phyloP scores from a whole-genome alignment of 2,329 filamentous ascomycete genomes.

The Cercospora sesami region DNA sequence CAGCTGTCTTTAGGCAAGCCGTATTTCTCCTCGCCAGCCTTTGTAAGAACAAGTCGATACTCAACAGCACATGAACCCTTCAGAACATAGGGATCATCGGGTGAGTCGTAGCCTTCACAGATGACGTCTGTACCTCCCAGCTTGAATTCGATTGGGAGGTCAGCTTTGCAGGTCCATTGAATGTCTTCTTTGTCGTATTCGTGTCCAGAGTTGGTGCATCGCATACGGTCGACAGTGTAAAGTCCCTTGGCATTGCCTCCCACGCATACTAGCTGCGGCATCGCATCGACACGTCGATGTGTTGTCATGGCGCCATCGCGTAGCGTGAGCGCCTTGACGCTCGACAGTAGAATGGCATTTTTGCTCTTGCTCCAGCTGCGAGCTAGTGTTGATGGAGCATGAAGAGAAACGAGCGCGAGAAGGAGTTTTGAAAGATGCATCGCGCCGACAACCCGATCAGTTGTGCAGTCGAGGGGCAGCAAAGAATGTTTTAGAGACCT shows the following conservation, averaged over 20 bases:
- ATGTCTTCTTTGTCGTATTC: conserved; percentile 79
- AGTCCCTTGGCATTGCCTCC: conserved; percentile 62
- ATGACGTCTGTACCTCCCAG: conserved; percentile 85
- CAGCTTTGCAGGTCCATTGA: conserved; percentile 84
- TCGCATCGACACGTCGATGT: conserved; percentile 70
- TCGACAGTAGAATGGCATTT: conserved; percentile 55
- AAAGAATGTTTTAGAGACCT: not conserved
- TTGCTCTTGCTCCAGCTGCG: conserved; percentile 28
- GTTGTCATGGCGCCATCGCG: conserved; percentile 67
- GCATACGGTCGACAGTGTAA: conserved; percentile 77
- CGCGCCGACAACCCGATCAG: not conserved
- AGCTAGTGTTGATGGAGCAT: conserved; percentile 16
- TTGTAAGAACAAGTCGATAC: conserved; percentile 77
- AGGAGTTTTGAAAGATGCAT: conserved; percentile 19
- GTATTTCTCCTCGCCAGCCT: conserved; percentile 54
- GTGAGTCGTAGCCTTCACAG: conserved; percentile 80
- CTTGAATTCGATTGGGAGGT: conserved; percentile 63
- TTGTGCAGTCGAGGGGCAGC: not conserved
- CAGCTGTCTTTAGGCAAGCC: conserved; percentile 10
- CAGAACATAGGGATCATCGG: conserved; percentile 81
- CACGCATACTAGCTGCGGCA: conserved; percentile 73
- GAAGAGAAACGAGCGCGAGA: conserved; percentile 13
- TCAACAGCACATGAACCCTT: conserved; percentile 92
- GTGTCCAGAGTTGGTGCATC: conserved; percentile 81
- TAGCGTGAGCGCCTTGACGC: conserved; percentile 77